phyloP scores from a whole-genome alignment of 108 stramenopile species.

The Schizochytrium sp. region DNA sequence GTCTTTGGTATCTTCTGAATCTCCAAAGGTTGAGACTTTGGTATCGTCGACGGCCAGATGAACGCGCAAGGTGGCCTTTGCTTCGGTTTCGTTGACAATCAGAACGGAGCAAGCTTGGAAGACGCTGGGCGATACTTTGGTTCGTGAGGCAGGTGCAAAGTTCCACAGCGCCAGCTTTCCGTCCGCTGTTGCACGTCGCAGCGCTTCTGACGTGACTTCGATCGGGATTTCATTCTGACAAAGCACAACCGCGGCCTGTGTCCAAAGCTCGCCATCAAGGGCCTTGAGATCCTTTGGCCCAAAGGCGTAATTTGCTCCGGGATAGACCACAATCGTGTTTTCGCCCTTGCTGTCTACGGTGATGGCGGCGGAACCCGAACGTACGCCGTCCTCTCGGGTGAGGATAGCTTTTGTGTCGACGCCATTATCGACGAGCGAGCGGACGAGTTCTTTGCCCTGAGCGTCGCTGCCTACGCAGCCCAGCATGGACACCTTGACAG shows the following conservation, averaged over 20 bases:
- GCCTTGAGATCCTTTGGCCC: background rate
- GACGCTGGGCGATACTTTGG: background rate
- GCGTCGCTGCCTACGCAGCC: slow-evolving; percentile 3
- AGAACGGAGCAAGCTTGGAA: background rate
- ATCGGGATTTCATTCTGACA: slow-evolving; percentile 10
- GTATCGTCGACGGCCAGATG: background rate
- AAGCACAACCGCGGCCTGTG: background rate
- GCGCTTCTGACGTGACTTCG: background rate
- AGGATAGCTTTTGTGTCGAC: background rate
- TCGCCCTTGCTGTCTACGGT: background rate
- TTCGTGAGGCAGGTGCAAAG: background rate
- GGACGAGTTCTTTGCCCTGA: background rate
- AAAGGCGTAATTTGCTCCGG: background rate
- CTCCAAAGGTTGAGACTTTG: background rate
- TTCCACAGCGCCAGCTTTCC: background rate
- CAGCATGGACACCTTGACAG: background rate
- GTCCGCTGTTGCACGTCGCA: background rate
- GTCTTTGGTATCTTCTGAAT: background rate
- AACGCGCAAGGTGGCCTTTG: background rate
- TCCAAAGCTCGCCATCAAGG: background rate
- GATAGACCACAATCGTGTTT: background rate
- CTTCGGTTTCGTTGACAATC: background rate
- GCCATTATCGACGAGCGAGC: background rate
- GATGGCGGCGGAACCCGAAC: background rate
- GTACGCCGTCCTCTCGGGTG: background rate